A percentile compares a stretch with the other conserved stretches of the same genome.
Evolutionary conservation across 768 basidiomycete genomes (phyloP).

Genomic region (Clitopilus hobsonii): DNA sequence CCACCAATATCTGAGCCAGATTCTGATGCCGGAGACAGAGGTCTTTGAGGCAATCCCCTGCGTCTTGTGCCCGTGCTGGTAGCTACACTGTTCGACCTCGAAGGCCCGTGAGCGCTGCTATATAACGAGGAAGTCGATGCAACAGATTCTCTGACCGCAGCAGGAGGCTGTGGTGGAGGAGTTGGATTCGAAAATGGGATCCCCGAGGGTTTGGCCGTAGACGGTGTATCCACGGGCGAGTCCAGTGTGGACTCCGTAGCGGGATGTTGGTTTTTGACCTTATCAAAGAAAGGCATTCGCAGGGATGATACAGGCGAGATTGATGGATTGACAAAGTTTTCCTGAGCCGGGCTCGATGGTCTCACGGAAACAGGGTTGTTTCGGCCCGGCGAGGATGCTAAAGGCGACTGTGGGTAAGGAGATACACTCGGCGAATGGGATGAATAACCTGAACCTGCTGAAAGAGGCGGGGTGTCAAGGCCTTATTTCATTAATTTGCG

Average conservation of each 20-base stretch:
- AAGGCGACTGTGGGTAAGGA: conserved; percentile 31
- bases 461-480: conserved; percentile 40
- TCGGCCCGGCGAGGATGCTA: conserved; percentile 14
- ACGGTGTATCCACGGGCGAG: conserved; percentile 9
- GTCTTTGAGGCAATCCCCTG: neutral
- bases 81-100: conserved; percentile 9
- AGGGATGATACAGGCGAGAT: conserved; percentile 20
- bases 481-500: conserved; percentile 15
- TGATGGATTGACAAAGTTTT: conserved; percentile 6
- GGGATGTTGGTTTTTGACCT: conserved; percentile 33
- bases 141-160: neutral
- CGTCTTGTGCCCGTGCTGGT: neutral
- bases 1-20: conserved; percentile 41
- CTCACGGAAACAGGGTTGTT: conserved; percentile 3
- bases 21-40: conserved; percentile 23
- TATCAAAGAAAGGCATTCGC: conserved; percentile 55
- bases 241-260: neutral
- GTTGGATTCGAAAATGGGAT: conserved; percentile 2
- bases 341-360: neutral
- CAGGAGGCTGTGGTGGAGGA: conserved; percentile 10
- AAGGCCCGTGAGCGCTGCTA: conserved; percentile 4
- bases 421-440: conserved; percentile 40
- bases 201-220: conserved; percentile 11
- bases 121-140: conserved; percentile 6
- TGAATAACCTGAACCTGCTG: conserved; percentile 40